Evolutionary conservation across 1,284 basidiomycete species (phyloP).

Genomic region (Stygiomarasmius scandens): DNA sequence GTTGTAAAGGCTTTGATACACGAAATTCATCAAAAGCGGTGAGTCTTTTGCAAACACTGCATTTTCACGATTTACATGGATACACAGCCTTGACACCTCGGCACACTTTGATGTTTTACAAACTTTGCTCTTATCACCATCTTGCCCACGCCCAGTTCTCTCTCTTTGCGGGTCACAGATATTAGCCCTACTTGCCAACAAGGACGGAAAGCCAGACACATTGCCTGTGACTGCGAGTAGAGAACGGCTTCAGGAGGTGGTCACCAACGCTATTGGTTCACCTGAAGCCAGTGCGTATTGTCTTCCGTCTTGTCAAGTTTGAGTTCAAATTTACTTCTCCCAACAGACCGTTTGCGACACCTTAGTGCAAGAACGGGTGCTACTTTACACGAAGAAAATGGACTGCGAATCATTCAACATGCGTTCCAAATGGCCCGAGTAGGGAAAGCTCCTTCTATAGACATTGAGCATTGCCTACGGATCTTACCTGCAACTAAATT

Average conservation of each 20-base stretch:
- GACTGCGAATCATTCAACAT: conserved; percentile 49
- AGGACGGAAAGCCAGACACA: conserved; percentile 30
- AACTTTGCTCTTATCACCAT: conserved; percentile 59
- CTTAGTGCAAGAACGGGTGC: conserved; percentile 25
- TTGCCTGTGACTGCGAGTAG: conserved; percentile 29
- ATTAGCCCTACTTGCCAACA: conserved; percentile 50
- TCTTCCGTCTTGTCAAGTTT: no score
- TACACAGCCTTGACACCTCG: conserved; percentile 35
- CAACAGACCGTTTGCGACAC: conserved; percentile 20
- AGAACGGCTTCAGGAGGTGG: conserved; percentile 47
- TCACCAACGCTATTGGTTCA: conserved; percentile 45
- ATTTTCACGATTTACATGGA: conserved; percentile 3
- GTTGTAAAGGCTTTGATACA: conserved; percentile 64
- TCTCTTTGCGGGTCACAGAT: conserved; percentile 64
- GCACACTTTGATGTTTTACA: conserved; percentile 66
- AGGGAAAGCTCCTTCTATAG: conserved; percentile 63
- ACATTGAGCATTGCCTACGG: conserved; percentile 64
- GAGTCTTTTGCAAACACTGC: conserved; percentile 22
- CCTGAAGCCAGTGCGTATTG: conserved; percentile 42
- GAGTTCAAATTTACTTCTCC: neutral
- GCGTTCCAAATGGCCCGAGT: conserved; percentile 56
- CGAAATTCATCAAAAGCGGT: conserved; percentile 65
- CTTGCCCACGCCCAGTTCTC: conserved; percentile 67
- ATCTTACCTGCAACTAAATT: conserved; percentile 60
- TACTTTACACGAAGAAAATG: conserved; percentile 48